Percentiles rank a stretch among this genome's conserved stretches.
These are phyloP conservation scores for Taphrina deformans DNA, from an alignment of 1,139 yeast genomes.

Conservation along the genomic window DNA sequence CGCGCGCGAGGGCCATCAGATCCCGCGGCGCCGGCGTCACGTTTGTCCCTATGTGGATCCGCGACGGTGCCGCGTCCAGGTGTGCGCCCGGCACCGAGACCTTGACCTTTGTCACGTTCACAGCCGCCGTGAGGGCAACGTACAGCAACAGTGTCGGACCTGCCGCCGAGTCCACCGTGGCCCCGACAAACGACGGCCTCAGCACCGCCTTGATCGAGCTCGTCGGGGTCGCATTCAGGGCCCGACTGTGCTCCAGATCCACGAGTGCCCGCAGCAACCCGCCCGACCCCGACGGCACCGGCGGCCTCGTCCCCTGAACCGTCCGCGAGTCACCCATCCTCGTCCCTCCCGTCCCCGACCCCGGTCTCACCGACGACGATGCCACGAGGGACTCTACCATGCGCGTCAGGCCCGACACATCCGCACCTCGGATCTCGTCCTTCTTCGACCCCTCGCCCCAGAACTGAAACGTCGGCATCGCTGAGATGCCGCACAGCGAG, in stretches of 20 bases:
- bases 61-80: constrained; percentile 11
- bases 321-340: not conserved
- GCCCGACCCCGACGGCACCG: not conserved
- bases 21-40: constrained; percentile 1
- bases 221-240: constrained; percentile 1
- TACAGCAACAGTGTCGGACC: constrained; percentile 11
- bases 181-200: constrained; percentile 19
- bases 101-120: not conserved
- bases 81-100: not conserved
- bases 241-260: not conserved
- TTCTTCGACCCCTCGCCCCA: constrained; percentile 6
- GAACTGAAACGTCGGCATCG: constrained; percentile 34
- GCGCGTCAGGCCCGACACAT: constrained; percentile 43
- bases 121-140: constrained; percentile 2
- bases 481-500: constrained; percentile 23
- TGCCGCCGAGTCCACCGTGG: constrained; percentile 9
- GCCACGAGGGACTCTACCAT: constrained; percentile 18
- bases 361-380: not conserved
- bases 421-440: constrained; percentile 64
- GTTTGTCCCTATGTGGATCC: constrained; percentile 19
- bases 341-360: constrained; percentile 4
- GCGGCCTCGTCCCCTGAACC: constrained; percentile 8
- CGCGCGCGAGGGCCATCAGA: constrained; percentile 20
- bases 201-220: constrained; percentile 17
- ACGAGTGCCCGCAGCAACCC: constrained; percentile 2